Evolutionary conservation across 2,329 filamentous ascomycete species (phyloP).

Genomic region (Ophiostoma sp.): DNA sequence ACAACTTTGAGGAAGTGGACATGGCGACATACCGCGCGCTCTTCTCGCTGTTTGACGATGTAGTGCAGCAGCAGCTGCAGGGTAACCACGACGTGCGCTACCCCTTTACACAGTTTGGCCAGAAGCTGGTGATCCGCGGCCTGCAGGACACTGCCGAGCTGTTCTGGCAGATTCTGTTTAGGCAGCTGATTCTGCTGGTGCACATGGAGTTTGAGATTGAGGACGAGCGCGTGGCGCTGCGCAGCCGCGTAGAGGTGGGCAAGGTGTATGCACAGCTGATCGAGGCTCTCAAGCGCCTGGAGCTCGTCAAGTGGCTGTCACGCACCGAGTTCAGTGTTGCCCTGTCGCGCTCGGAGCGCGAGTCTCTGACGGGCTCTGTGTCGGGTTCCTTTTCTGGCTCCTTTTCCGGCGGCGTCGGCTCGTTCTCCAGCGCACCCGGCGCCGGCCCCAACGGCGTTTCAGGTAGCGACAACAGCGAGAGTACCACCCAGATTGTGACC

Average conservation of each 20-base stretch:
- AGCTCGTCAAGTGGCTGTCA: slow-evolving; percentile 66
- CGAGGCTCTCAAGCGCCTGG: slow-evolving; percentile 64
- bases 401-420: slow-evolving; percentile 8
- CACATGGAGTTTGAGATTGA: slow-evolving; percentile 83
- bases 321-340: slow-evolving; percentile 53
- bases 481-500: slow-evolving; percentile 45
- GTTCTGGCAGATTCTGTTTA: slow-evolving; percentile 69
- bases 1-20: slow-evolving; percentile 56
- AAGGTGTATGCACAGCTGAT: slow-evolving; percentile 65
- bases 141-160: slow-evolving; percentile 72
- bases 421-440: slow-evolving; percentile 19
- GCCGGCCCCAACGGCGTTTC: slow-evolving; percentile 31
- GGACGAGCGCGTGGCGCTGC: slow-evolving; percentile 61
- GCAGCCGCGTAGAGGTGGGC: slow-evolving; percentile 59
- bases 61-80: slow-evolving; percentile 21
- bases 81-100: slow-evolving; percentile 42
- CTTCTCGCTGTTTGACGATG: slow-evolving; percentile 45
- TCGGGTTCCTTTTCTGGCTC: slow-evolving; percentile 20
- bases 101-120: slow-evolving; percentile 69
- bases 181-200: slow-evolving; percentile 74
- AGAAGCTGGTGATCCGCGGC: slow-evolving; percentile 66
- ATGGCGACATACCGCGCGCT: slow-evolving; percentile 51
- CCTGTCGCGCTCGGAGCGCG: slow-evolving; percentile 39
- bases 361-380: slow-evolving; percentile 23
- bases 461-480: slow-evolving; percentile 36